Conservation (phyloP, 176 grass and related monocot species). For the Avena insularis region DNA sequence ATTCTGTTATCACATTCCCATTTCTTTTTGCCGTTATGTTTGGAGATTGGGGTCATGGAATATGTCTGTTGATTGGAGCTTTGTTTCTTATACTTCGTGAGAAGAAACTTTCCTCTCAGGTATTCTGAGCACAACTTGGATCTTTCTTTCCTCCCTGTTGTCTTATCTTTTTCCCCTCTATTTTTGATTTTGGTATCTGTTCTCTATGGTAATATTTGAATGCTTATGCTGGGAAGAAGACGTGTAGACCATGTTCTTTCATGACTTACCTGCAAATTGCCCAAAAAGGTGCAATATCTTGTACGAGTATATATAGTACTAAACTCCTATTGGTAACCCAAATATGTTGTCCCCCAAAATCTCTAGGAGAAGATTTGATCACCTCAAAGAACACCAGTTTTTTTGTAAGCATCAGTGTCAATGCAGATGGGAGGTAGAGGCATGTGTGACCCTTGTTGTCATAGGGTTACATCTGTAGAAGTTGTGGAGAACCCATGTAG, state of each 20-base stretch:
- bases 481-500: slow-evolving; percentile 15
- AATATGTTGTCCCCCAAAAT: slow-evolving; percentile 24
- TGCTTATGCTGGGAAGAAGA: background rate
- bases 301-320: background rate
- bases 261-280: background rate
- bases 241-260: slow-evolving; percentile 22
- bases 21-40: slow-evolving; percentile 99
- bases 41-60: slow-evolving; percentile 99
- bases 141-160: background rate
- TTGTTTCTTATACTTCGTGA: slow-evolving; percentile 91
- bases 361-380: slow-evolving; percentile 22
- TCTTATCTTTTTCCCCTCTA: background rate
- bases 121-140: slow-evolving; percentile 36
- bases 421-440: slow-evolving; percentile 11
- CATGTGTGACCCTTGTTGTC: background rate
- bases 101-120: slow-evolving; percentile 97
- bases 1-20: slow-evolving; percentile 96
- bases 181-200: slow-evolving; percentile 4
- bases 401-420: slow-evolving; percentile 12
- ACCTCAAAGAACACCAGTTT: background rate
- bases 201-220: slow-evolving; percentile 8
- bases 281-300: background rate
- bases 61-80: slow-evolving; percentile 93
- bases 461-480: slow-evolving; percentile 2
- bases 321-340: background rate